These are phyloP conservation scores for Diphasiastrum complanatum DNA, from an alignment of 83 land plant species.

Conservation along the genomic window DNA sequence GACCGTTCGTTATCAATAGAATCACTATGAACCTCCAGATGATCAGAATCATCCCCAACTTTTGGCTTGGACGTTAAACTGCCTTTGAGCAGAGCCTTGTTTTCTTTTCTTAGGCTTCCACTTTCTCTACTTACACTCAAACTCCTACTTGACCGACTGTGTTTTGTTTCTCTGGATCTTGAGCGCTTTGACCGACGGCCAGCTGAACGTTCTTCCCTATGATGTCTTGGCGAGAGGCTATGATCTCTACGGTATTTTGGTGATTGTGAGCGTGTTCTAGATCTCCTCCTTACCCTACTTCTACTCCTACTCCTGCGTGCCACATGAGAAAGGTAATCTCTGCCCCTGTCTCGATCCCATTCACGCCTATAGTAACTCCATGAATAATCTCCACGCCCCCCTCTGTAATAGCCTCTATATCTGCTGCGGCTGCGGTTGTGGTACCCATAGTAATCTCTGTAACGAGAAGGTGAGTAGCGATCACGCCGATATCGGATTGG, in stretches of 20 bases:
- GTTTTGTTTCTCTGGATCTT: slow-evolving; percentile 8
- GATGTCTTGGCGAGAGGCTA: slow-evolving; percentile 7
- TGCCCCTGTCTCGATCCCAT: slow-evolving; percentile 23
- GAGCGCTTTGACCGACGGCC: slow-evolving; percentile 8
- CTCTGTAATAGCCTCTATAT: slow-evolving; percentile 18
- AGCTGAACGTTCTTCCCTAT: background rate
- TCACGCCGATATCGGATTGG: too few species aligned
- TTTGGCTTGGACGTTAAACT: background rate
- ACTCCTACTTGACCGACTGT: slow-evolving; percentile 19
- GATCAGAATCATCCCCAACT: background rate
- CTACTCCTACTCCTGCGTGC: slow-evolving; percentile 22
- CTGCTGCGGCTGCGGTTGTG: too few species aligned
- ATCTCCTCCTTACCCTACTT: slow-evolving; percentile 9
- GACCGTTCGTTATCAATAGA: too few species aligned
- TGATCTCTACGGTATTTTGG: slow-evolving; percentile 10
- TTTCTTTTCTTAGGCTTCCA: slow-evolving; percentile 2
- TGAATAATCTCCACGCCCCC: slow-evolving; percentile 18
- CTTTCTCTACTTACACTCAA: slow-evolving; percentile 15
- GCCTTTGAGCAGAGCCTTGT: background rate
- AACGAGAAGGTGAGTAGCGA: too few species aligned
- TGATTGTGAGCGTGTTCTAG: slow-evolving; percentile 10
- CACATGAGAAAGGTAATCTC: slow-evolving; percentile 3
- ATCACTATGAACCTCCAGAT: too few species aligned
- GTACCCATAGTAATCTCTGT: too few species aligned
- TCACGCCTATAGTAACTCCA: slow-evolving; percentile 21